Conservation (phyloP, 805 yeast species). For the Nakazawaea pomicola region DNA sequence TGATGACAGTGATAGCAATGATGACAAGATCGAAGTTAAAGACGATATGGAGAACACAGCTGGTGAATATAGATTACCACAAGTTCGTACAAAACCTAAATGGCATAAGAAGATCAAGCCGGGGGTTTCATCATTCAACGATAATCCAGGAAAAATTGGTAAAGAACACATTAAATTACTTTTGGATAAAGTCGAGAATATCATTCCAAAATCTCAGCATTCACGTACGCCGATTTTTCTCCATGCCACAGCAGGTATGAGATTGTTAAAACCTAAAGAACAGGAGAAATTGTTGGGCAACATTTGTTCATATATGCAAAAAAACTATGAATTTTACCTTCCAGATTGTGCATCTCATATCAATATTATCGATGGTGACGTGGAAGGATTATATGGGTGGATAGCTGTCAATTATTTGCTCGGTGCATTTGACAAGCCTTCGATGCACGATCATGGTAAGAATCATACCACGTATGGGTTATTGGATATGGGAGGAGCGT, state of each 20-base stretch:
- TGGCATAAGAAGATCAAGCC: conserved; percentile 54
- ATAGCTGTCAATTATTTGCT: conserved; percentile 52
- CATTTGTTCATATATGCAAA: conserved; percentile 44
- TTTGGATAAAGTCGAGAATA: conserved; percentile 40
- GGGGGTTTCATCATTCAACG: conserved; percentile 49
- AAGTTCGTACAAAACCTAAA: conserved; percentile 27
- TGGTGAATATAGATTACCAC: conserved; percentile 22
- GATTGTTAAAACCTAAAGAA: conserved; percentile 48
- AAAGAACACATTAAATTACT: conserved; percentile 44
- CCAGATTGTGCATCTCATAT: conserved; percentile 61
- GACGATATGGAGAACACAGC: conserved; percentile 18
- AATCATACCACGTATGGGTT: conserved; percentile 49
- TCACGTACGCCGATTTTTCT: conserved; percentile 60
- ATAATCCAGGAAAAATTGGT: conserved; percentile 45
- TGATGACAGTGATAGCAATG: conserved; percentile 12
- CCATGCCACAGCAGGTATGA: conserved; percentile 69
- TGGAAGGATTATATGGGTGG: conserved; percentile 69
- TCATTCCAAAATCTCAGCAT: conserved; percentile 58
- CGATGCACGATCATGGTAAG: conserved; percentile 35
- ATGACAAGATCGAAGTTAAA: conserved; percentile 3
- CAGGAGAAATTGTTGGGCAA: conserved; percentile 35
- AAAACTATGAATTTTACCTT: conserved; percentile 44
- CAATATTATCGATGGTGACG: conserved; percentile 57
- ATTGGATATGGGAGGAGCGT: conserved; percentile 61
- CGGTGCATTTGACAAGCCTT: conserved; percentile 35